Evolutionary conservation across 345 rosid genomes (phyloP), one percentile per base, ranked within the genome.

Genomic region (Erodium maritimum): DNA sequence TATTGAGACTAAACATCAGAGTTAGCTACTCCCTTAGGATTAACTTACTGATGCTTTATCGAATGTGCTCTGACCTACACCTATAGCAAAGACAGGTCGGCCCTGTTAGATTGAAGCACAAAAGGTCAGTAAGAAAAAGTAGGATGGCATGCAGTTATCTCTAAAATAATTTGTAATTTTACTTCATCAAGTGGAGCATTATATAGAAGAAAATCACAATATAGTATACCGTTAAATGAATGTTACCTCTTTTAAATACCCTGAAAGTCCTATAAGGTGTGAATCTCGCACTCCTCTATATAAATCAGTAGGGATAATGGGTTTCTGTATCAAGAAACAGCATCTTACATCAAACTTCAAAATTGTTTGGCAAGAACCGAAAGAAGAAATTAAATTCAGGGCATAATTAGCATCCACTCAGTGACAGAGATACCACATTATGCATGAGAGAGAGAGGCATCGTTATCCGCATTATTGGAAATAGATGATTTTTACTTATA

Each of bases 1-100:
- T n/a, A n/a, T n/a, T n/a, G n/a, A n/a, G 6, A 22, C 29, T 18
- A 10, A 29, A 19, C 17, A 52, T 13, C 5, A 13, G 21, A 17
- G 21, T 4, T n/a, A 45, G 19, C 37, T 21, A 21, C 50, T 6
- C 50, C 60, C 24, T n/a, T 6, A 23, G 25, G 55, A 56, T 55
- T 13, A 34, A 77, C 95, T 77, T 79, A 93, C 99, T 19, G 99
- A 86, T 65, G 99, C 96, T 74, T 83, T 88, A 79, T 93, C 95
- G 46, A 75, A 83, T 21, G 89, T 83, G 80, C 96, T 93, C 42
- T 76, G 86, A 55, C 99, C 99, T 20, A 69, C 86, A 20, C 99
- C 95, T 37, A 79, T 24, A 54, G 86, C 95, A 65, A 83, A 82
- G 64, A 93, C 90, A 21, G 96, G 99, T 58, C 80, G 83, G 21